phyloP scores from a whole-genome alignment of 306 rosid genomes.

The Corylus heterophylla region DNA sequence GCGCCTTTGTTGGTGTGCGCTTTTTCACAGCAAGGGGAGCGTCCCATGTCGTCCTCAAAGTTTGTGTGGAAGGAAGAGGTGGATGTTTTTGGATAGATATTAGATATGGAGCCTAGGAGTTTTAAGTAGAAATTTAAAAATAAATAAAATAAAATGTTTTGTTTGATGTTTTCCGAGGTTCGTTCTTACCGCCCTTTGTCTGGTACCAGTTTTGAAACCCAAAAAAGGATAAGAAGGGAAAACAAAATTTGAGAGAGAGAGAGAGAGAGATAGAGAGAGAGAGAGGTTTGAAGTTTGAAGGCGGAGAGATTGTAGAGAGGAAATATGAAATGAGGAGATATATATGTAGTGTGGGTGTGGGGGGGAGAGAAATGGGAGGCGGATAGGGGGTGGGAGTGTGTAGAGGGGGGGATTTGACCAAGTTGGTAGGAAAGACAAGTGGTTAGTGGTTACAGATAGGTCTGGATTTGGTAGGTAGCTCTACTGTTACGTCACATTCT shows the following conservation, averaged over 20 bases:
- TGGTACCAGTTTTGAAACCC: no score
- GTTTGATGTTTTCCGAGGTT: no score
- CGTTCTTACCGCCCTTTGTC: no score
- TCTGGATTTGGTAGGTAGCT: conserved; percentile 48
- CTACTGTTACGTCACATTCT: conserved; percentile 41
- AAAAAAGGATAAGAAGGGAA: conserved; percentile 12
- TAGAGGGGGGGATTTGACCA: conserved; percentile 35
- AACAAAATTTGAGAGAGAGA: background rate
- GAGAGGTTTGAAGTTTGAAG: background rate
- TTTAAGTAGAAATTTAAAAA: no score
- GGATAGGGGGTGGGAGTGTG: background rate
- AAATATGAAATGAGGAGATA: background rate
- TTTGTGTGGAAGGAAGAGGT: no score
- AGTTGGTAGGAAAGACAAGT: conserved; percentile 51
- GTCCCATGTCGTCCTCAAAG: conserved; percentile 41
- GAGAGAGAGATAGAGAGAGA: background rate
- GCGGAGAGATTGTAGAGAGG: background rate
- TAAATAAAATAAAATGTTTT: no score
- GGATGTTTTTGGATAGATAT: no score
- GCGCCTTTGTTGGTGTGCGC: conserved; percentile 76
- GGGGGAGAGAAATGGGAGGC: background rate
- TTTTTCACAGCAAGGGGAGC: conserved; percentile 79
- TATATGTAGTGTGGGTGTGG: no score
- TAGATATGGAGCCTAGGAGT: no score
- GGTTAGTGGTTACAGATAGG: conserved; percentile 49